These are phyloP conservation scores for Herpotrichia juniperi DNA, from an alignment of 2,329 filamentous ascomycete species.

Conservation along the genomic window DNA sequence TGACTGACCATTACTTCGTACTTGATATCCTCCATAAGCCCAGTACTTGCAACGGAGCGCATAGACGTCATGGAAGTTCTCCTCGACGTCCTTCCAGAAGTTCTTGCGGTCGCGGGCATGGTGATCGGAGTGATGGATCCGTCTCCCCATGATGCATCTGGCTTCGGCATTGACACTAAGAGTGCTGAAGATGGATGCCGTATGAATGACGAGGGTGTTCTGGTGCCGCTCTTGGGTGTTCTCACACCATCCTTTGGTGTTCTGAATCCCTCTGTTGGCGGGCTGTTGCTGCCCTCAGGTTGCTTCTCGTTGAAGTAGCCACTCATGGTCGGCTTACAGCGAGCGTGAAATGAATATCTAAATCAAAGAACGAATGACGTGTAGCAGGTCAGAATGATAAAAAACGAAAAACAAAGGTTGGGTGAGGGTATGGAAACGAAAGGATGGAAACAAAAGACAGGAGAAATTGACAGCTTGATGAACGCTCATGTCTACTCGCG, in stretches of 20 bases:
- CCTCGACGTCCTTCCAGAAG: constrained; percentile 20
- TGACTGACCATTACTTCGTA: constrained; percentile 73
- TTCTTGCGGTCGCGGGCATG: constrained; percentile 5
- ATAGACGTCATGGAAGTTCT: constrained; percentile 23
- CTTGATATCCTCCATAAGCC: constrained; percentile 68
- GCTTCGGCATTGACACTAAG: constrained; percentile 15
- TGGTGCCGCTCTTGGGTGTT: constrained; percentile 7
- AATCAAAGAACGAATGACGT: background rate
- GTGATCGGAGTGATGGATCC: constrained; percentile 12
- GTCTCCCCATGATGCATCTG: constrained; percentile 13
- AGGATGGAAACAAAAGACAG: background rate
- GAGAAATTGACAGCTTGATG: background rate
- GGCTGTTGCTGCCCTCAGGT: background rate
- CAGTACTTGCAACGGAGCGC: constrained; percentile 13
- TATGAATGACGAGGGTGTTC: constrained; percentile 15
- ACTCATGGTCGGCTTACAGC: background rate
- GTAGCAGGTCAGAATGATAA: background rate
- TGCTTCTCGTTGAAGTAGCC: background rate
- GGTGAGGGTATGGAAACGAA: background rate
- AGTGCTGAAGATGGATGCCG: constrained; percentile 19
- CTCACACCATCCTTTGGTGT: constrained; percentile 8
- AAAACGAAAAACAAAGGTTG: background rate
- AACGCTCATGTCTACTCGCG: background rate
- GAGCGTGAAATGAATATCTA: background rate
- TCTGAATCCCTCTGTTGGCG: background rate